A percentile compares a stretch with the other conserved stretches of the same genome.
Conservation (phyloP, 2,329 filamentous ascomycete genomes). For the Lecanicillium sp. region DNA sequence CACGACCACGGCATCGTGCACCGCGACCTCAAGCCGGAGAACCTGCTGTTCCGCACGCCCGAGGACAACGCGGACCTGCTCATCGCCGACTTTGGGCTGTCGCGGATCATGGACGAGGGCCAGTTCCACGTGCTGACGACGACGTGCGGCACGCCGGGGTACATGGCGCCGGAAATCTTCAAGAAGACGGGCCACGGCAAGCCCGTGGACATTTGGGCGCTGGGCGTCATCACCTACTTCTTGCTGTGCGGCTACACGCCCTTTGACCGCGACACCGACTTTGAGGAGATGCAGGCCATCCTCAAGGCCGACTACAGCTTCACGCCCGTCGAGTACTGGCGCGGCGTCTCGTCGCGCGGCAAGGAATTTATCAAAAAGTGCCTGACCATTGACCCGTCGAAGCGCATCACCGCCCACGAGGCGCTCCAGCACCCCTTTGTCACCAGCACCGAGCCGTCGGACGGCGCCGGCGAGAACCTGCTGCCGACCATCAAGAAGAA, state of each 20-base stretch:
- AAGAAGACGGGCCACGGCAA: constrained; percentile 98
- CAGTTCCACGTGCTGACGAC: constrained; percentile 97
- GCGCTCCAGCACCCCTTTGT: constrained; percentile 61
- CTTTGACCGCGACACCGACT: constrained; percentile 93
- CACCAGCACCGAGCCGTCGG: constrained; percentile 40
- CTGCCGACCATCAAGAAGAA: constrained; percentile 66
- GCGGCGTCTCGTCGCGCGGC: constrained; percentile 76
- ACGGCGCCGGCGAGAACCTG: constrained; percentile 50
- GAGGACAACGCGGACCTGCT: constrained; percentile 96
- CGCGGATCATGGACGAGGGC: constrained; percentile 97
- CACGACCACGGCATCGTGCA: constrained; percentile 99
- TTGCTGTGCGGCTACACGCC: constrained; percentile 95
- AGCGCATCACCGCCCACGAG: constrained; percentile 86
- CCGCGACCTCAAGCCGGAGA: constrained; percentile 95
- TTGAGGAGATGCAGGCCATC: constrained; percentile 99
- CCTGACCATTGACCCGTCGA: constrained; percentile 79
- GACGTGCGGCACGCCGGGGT: constrained; percentile 93
- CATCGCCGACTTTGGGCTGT: constrained; percentile 94
- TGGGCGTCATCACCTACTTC: constrained; percentile 98
- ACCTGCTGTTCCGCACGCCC: constrained; percentile 90
- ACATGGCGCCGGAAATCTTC: constrained; percentile 99
- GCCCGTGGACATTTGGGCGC: constrained; percentile 96
- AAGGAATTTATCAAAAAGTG: constrained; percentile 91
- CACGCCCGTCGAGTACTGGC: constrained; percentile 92
- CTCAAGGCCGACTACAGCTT: constrained; percentile 94